A percentile compares a stretch with the other conserved stretches of the same genome.
Conservation (phyloP, 1,284 basidiomycete genomes). For the Sanghuangporus sanghuang region DNA sequence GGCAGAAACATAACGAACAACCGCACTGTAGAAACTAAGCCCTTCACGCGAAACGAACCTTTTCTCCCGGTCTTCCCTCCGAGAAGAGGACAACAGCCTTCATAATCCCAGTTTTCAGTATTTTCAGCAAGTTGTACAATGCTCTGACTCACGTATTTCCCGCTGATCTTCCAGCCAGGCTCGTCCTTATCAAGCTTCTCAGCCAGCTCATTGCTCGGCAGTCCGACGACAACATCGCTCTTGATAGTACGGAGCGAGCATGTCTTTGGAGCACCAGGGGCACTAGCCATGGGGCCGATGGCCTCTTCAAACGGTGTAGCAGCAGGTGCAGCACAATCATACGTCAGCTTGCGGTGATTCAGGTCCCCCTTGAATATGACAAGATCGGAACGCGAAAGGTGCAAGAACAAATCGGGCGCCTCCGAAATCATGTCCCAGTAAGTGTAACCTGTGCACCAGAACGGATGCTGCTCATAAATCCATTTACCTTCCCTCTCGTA, state of each 20-base stretch:
- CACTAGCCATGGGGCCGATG: slow-evolving; percentile 90
- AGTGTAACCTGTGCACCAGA: slow-evolving; percentile 95
- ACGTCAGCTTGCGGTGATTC: slow-evolving; percentile 89
- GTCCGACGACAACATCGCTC: slow-evolving; percentile 75
- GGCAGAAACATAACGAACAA: background rate
- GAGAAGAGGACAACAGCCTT: slow-evolving; percentile 84
- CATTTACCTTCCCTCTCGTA: slow-evolving; percentile 93
- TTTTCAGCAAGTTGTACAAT: background rate
- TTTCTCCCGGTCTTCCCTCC: slow-evolving; percentile 80
- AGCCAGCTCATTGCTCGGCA: slow-evolving; percentile 56
- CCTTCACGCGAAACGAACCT: slow-evolving; percentile 63
- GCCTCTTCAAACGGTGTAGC: slow-evolving; percentile 89
- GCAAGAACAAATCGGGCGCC: slow-evolving; percentile 91
- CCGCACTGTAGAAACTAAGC: background rate
- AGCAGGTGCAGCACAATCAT: slow-evolving; percentile 89
- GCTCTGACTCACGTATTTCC: slow-evolving; percentile 75
- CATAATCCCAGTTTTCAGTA: slow-evolving; percentile 3
- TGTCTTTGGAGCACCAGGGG: slow-evolving; percentile 85
- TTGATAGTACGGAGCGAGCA: slow-evolving; percentile 86
- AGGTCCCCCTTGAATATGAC: slow-evolving; percentile 97
- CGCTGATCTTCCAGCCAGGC: slow-evolving; percentile 95
- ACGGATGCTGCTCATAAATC: slow-evolving; percentile 95
- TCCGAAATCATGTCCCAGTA: slow-evolving; percentile 90
- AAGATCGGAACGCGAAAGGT: slow-evolving; percentile 86
- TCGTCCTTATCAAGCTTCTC: slow-evolving; percentile 83